Evolutionary conservation across 163 green algal genomes (phyloP), one percentile per base, ranked within the genome.

Genomic region (Scenedesmus sp.): DNA sequence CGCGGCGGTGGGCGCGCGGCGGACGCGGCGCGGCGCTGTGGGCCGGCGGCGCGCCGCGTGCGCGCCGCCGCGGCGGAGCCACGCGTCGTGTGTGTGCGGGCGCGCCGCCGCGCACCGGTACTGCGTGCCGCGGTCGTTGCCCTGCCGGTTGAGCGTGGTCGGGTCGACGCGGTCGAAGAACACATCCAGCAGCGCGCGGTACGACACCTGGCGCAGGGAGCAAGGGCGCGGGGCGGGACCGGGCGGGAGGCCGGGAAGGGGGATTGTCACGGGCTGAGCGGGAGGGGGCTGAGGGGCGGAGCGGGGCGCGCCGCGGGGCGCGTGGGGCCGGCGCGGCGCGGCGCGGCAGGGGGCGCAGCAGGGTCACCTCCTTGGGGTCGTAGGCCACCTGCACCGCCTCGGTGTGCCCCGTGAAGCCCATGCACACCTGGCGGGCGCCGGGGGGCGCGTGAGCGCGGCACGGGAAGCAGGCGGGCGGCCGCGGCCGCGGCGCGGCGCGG

Each of bases 61-160:
- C n/a, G n/a, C n/a, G n/a, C n/a, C n/a, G n/a, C n/a, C n/a, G n/a
- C n/a, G n/a, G n/a, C n/a, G n/a, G n/a, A n/a, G n/a, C n/a, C n/a
- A n/a, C n/a, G n/a, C n/a, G n/a, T n/a, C n/a, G 48, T 51, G n/a
- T 64, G 36, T 76, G 48, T 28, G 26, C 42, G 58, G 47, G 47
- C 47, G 33, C 28, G 47, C 18, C n/a, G n/a, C n/a, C n/a, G n/a
- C n/a, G n/a, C n/a, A n/a, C n/a, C 64, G 70, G 82, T 94, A 93
- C 85, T 95, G 90, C 1, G 87, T 90, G 42, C 93, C 93, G 4
- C 86, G 70, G 75, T 96, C 93, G 50, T 83, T 84, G 66, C 93
- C 93, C 82, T 97, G 93, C 33, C 89, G 82, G 86, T 97, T 93
- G 34, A 86, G 75, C 0, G 89, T 91, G 22, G 90, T 97, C 26